These are phyloP conservation scores for Vitis hybrid DNA, from an alignment of 177 flowering plant species.

Conservation along the genomic window DNA sequence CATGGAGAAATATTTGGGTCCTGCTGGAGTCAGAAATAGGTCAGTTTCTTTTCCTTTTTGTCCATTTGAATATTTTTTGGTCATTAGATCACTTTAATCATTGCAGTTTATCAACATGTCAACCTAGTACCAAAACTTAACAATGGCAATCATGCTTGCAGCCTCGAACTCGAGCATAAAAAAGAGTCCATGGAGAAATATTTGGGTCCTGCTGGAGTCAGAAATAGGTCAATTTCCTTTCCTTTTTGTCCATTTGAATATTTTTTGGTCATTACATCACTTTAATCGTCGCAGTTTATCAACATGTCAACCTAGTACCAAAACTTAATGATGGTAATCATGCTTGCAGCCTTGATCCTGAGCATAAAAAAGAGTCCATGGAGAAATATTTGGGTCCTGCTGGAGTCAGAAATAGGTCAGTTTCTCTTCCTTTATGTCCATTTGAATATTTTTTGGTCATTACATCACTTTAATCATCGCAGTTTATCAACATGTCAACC, in stretches of 20 bases:
- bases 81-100: neutral
- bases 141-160: constrained; percentile 28
- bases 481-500: neutral
- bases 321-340: neutral
- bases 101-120: neutral
- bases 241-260: neutral
- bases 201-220: constrained; percentile 78
- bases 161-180: constrained; percentile 91
- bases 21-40: constrained; percentile 97
- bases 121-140: neutral
- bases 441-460: neutral
- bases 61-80: neutral
- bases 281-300: neutral
- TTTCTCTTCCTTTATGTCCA: neutral
- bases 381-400: constrained; percentile 46
- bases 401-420: constrained; percentile 90
- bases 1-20: constrained; percentile 77
- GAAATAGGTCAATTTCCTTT: constrained; percentile 69
- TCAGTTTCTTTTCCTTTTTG: constrained; percentile 12
- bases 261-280: neutral
- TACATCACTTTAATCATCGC: neutral
- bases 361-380: constrained; percentile 74
- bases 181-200: constrained; percentile 91
- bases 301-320: neutral
- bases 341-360: constrained; percentile 87